These are phyloP conservation scores for Erigeron philadelphicus DNA, from an alignment of 140 eudicot genomes.

Conservation along the genomic window DNA sequence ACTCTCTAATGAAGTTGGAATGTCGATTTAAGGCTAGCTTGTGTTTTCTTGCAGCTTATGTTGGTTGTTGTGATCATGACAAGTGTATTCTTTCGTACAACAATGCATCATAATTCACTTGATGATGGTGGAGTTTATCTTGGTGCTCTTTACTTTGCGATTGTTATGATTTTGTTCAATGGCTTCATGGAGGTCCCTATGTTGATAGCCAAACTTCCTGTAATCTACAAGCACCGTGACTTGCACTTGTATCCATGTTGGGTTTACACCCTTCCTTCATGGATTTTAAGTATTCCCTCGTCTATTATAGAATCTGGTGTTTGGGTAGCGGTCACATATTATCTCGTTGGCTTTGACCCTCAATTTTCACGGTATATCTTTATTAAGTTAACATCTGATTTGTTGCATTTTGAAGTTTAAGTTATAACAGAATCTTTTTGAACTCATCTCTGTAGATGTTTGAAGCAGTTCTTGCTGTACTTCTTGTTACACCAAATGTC, in stretches of 20 bases:
- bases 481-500: conserved; percentile 89
- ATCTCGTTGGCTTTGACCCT: conserved; percentile 85
- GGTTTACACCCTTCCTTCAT: conserved; percentile 81
- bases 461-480: conserved; percentile 63
- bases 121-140: conserved; percentile 81
- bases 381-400: not conserved
- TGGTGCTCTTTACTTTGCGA: conserved; percentile 81
- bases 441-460: conserved; percentile 44
- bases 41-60: conserved; percentile 51
- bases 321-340: conserved; percentile 81
- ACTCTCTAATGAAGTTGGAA: not conserved
- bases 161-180: conserved; percentile 77
- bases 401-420: not conserved
- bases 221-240: conserved; percentile 80
- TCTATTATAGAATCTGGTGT: conserved; percentile 69
- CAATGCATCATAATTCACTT: conserved; percentile 74
- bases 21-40: not conserved
- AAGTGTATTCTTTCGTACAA: conserved; percentile 77
- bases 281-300: conserved; percentile 74
- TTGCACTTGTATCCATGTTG: conserved; percentile 79
- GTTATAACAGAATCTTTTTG: not conserved
- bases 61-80: conserved; percentile 50
- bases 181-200: conserved; percentile 92
- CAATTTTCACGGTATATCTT: conserved; percentile 51
- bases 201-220: conserved; percentile 86